A percentile compares a stretch with the other conserved stretches of the same genome.
phyloP scores from a whole-genome alignment of 1,284 basidiomycete genomes.

The Mycena citricolor region DNA sequence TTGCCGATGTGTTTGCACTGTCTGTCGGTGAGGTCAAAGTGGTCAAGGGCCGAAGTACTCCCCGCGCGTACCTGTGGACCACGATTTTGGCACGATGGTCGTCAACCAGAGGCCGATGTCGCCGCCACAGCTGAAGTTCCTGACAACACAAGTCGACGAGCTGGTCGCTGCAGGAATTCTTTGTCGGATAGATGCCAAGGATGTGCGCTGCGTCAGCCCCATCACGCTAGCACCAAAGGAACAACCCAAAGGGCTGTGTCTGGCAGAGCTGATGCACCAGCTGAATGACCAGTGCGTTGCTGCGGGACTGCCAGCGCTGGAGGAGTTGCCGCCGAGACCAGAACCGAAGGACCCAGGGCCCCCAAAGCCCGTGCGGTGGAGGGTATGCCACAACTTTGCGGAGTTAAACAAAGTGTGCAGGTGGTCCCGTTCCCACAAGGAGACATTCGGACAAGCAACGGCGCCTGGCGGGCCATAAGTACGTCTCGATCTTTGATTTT shows the following conservation, averaged over 20 bases:
- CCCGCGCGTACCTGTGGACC: no score
- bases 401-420: conserved; percentile 22
- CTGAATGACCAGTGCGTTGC: conserved; percentile 21
- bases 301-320: conserved; percentile 16
- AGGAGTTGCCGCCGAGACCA: conserved; percentile 2
- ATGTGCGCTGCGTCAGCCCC: conserved; percentile 5
- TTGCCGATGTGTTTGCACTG: conserved; percentile 32
- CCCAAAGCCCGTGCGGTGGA: conserved; percentile 27
- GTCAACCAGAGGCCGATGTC: no score
- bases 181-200: conserved; percentile 5
- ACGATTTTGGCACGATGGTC: no score
- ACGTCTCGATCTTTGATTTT: conserved; percentile 33
- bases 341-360: no score
- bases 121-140: no score
- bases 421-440: conserved; percentile 33
- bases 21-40: conserved; percentile 29
- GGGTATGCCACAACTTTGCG: conserved; percentile 35
- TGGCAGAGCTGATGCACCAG: conserved; percentile 1
- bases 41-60: conserved; percentile 25
- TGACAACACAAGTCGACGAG: not conserved
- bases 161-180: conserved; percentile 13
- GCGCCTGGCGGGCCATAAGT: conserved; percentile 31
- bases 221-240: conserved; percentile 9
- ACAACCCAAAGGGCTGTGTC: conserved; percentile 19
- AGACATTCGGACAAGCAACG: conserved; percentile 37